A percentile compares a stretch with the other conserved stretches of the same genome.
Conservation (phyloP, 192 early-diverging fungal species). For the Coemansia sp. region DNA sequence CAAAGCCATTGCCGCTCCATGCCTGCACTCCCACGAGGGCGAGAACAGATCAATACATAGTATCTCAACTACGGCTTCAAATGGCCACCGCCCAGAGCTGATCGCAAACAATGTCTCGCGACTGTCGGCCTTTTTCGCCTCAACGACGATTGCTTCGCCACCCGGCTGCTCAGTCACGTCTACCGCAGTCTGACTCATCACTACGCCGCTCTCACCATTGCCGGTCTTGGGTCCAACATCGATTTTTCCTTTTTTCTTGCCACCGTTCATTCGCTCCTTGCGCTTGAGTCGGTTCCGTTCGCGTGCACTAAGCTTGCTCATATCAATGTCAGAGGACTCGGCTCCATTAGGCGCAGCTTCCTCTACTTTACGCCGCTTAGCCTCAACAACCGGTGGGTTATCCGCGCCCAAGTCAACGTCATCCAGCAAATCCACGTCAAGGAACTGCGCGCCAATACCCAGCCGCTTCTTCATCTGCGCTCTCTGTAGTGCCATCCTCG, state of each 20-base stretch:
- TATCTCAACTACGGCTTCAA: slow-evolving; percentile 68
- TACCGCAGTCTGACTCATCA: slow-evolving; percentile 9
- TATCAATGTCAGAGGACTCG: slow-evolving; percentile 46
- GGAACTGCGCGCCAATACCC: slow-evolving; percentile 85
- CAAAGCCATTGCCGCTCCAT: slow-evolving; percentile 95
- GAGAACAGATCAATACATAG: slow-evolving; percentile 74
- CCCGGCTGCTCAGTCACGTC: slow-evolving; percentile 53
- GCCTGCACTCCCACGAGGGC: slow-evolving; percentile 89
- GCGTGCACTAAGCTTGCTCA: slow-evolving; percentile 85
- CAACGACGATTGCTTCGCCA: slow-evolving; percentile 69
- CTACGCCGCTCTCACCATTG: slow-evolving; percentile 1
- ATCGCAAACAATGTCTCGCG: slow-evolving; percentile 55
- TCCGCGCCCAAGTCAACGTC: slow-evolving; percentile 72
- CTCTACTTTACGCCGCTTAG: slow-evolving; percentile 32
- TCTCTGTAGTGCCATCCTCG: slow-evolving; percentile 81
- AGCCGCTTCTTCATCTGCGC: slow-evolving; percentile 82
- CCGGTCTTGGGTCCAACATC: slow-evolving; percentile 21
- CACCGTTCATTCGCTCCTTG: slow-evolving; percentile 78
- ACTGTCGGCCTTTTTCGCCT: slow-evolving; percentile 58
- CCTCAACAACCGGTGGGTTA: slow-evolving; percentile 10
- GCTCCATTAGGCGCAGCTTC: slow-evolving; percentile 2
- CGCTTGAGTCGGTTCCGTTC: slow-evolving; percentile 89
- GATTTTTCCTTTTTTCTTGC: slow-evolving; percentile 63
- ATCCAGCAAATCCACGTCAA: slow-evolving; percentile 88
- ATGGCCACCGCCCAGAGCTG: slow-evolving; percentile 69